Evolutionary conservation across 148 eudicot species (phyloP), one percentile per base, ranked within the genome.

Genomic region (Amaranthus hypochondriacus): DNA sequence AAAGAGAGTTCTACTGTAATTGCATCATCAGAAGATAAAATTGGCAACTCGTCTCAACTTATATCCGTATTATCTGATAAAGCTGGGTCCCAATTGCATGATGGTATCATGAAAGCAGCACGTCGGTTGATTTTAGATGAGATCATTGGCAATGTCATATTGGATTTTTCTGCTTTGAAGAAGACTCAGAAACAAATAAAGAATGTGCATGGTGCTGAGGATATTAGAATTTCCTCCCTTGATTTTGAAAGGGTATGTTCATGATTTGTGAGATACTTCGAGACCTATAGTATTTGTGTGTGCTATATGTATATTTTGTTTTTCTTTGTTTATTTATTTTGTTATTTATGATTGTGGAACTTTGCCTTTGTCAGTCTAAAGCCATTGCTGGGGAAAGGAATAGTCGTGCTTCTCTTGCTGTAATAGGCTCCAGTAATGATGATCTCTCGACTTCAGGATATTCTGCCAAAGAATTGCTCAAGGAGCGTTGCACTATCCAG

Each of bases 61-160:
- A 49, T 88, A 71, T 77, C 84, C 43, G 87, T 81, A 70, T 78
- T 88, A 75, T 89, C 98, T 39, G 92, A 86, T 66, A 86, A 87
- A 73, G 76, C 92, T 75, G 88, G 85, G 76, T 83, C 87, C 48
- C 92, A 95, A 74, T 84, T 95, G 84, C 98, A 95, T 76, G 77
- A 77, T 68, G 92, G 82, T 59, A 86, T 95, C 59, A 86, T 92
- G 89, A 95, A 86, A 86, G 81, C 93, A 53, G 86, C 97, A 68
- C 93, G 92, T 58, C 84, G 86, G 63, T 81, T 83, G 73, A 70
- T 92, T 77, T 86, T 92, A 62, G 97, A 92, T 80, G 98, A 92
- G 84, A 84, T 95, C 68, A 86, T 92, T 60, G 87, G 92, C 76
- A 79, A 73, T 77, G 81, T 86, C 66, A 87, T 92, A 58, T 78